These are phyloP conservation scores for Chloridella minuta DNA, from an alignment of 352 stramenopile genomes.

Conservation along the genomic window DNA sequence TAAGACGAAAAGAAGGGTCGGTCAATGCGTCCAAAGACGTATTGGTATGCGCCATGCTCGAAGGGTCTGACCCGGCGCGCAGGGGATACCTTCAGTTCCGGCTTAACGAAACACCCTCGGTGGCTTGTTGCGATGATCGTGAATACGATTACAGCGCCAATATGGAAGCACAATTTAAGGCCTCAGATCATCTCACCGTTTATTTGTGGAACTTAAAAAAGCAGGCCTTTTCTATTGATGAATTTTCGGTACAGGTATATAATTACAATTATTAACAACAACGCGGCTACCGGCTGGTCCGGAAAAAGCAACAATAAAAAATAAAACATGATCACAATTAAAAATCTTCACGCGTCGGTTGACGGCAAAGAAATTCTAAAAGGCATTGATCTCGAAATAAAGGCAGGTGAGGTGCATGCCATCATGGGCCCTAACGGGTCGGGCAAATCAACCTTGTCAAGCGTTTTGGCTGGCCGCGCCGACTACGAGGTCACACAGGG, in stretches of 20 bases:
- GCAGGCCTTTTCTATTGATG: neutral
- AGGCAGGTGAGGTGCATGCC: conserved; percentile 12
- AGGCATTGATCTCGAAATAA: neutral
- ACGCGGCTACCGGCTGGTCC: too few species aligned
- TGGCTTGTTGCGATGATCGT: neutral
- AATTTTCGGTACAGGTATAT: neutral
- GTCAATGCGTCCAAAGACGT: neutral
- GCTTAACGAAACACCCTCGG: neutral
- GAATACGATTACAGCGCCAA: neutral
- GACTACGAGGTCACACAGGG: conserved; percentile 2
- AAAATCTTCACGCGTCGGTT: neutral
- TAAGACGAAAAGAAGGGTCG: neutral
- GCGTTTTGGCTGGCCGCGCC: neutral
- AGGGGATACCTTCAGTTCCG: neutral
- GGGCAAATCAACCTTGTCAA: neutral
- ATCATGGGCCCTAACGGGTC: conserved; percentile 17
- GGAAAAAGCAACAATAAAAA: too few species aligned
- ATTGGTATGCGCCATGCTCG: neutral
- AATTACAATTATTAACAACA: conserved; percentile 3
- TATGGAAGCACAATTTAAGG: neutral
- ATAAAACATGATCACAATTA: neutral
- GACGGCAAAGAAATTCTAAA: neutral
- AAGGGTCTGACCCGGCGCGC: too few species aligned
- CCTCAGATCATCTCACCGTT: neutral
- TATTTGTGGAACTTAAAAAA: neutral